Evolutionary conservation across 1,139 yeast genomes (phyloP).

Genomic region (Yamadazyma pseudoaaseri): DNA sequence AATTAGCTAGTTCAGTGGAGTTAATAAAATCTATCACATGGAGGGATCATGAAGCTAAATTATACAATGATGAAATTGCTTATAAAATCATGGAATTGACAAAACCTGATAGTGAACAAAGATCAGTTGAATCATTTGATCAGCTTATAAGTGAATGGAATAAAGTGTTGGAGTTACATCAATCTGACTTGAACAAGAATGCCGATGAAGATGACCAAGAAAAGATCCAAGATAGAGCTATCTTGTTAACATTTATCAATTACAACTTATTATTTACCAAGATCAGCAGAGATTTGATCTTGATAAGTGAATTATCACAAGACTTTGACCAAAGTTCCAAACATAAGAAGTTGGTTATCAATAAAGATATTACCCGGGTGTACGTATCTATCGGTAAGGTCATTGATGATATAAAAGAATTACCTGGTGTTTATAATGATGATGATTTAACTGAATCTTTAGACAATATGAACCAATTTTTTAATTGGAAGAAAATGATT

Average conservation of each 20-base stretch:
- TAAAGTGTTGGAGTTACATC: conserved; percentile 45
- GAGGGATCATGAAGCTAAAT: conserved; percentile 71
- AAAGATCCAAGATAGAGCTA: conserved; percentile 69
- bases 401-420: conserved; percentile 60
- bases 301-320: conserved; percentile 35
- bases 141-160: conserved; percentile 36
- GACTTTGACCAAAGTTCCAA: conserved; percentile 11
- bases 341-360: conserved; percentile 26
- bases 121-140: conserved; percentile 31
- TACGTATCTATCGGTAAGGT: conserved; percentile 49
- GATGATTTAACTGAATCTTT: conserved; percentile 62
- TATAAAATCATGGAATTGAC: conserved; percentile 50
- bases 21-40: conserved; percentile 50
- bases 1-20: conserved; percentile 25
- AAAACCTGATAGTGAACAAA: conserved; percentile 21
- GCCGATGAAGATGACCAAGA: conserved; percentile 48
- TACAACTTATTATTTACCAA: conserved; percentile 66
- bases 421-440: conserved; percentile 91
- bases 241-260: conserved; percentile 70
- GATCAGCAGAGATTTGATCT: conserved; percentile 65
- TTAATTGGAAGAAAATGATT: conserved; percentile 39
- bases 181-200: conserved; percentile 43
- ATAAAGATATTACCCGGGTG: conserved; percentile 49
- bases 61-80: conserved; percentile 74
- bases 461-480: conserved; percentile 48